phyloP scores from a whole-genome alignment of 202 grass and related monocot species.

The Sporobolus alterniflorus region DNA sequence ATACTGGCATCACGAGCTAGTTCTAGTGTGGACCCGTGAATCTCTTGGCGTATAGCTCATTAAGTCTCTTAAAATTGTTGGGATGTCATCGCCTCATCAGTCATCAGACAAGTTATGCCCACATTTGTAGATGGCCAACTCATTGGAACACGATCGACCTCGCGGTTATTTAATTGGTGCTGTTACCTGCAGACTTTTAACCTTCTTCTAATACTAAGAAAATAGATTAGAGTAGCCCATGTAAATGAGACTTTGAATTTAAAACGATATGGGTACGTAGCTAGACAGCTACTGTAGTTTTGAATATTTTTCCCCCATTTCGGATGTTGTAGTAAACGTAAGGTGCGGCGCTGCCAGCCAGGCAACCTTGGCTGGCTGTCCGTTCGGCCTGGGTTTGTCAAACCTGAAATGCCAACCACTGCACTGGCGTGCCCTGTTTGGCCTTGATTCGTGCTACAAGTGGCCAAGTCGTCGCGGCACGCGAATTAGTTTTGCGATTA shows the following conservation, averaged over 20 bases:
- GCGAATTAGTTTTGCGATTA: constrained; percentile 18
- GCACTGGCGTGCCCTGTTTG: constrained; percentile 14
- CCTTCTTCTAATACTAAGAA: too few relatives aligned
- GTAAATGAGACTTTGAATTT: not conserved
- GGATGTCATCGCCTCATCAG: too few relatives aligned
- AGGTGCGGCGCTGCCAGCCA: constrained; percentile 9
- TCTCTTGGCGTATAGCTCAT: too few relatives aligned
- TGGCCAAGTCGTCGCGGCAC: not conserved
- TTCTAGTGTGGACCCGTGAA: too few relatives aligned
- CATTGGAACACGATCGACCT: too few relatives aligned
- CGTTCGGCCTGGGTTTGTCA: constrained; percentile 8
- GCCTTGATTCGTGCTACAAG: not conserved
- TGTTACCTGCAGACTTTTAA: not conserved
- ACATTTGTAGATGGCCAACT: too few relatives aligned
- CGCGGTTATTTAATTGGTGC: too few relatives aligned
- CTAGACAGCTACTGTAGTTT: not conserved
- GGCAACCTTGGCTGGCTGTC: constrained; percentile 26
- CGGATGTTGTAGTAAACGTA: not conserved
- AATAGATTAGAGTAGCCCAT: not conserved
- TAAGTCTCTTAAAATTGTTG: too few relatives aligned
- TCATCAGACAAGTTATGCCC: too few relatives aligned
- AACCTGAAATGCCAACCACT: constrained; percentile 30
- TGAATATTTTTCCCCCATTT: not conserved
- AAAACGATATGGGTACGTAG: not conserved
- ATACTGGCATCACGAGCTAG: too few relatives aligned